These are phyloP conservation scores for Suillus tomentosus DNA, from an alignment of 768 basidiomycete genomes.

Conservation along the genomic window DNA sequence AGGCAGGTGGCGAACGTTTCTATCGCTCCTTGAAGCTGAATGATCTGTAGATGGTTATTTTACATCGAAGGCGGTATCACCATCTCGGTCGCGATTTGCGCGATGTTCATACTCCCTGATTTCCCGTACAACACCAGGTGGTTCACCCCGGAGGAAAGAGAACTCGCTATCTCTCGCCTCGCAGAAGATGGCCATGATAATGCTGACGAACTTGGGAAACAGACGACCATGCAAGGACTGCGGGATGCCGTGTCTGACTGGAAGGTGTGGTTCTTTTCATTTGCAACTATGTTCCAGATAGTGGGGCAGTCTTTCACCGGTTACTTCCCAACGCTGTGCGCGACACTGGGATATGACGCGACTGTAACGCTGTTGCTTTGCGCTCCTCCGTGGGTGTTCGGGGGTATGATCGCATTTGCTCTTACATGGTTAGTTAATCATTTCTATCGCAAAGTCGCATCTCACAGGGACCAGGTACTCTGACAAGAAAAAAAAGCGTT, in stretches of 20 bases:
- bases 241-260: constrained; percentile 63
- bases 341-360: neutral
- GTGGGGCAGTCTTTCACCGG: neutral
- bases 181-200: constrained; percentile 44
- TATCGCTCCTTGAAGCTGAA: neutral
- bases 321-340: neutral
- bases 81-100: constrained; percentile 35
- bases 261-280: constrained; percentile 80
- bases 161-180: constrained; percentile 34
- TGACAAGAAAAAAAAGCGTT: neutral
- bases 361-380: neutral
- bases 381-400: neutral
- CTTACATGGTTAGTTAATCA: neutral
- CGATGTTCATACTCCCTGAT: constrained; percentile 39
- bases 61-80: constrained; percentile 35
- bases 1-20: constrained; percentile 26
- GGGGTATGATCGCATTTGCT: neutral
- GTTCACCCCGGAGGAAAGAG: constrained; percentile 31
- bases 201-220: constrained; percentile 41
- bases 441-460: neutral
- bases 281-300: constrained; percentile 40
- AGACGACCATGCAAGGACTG: constrained; percentile 45
- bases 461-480: neutral
- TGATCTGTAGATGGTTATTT: constrained; percentile 22
- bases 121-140: constrained; percentile 36